Evolutionary conservation across 345 rosid genomes (phyloP).

Genomic region (Salix brachista): DNA sequence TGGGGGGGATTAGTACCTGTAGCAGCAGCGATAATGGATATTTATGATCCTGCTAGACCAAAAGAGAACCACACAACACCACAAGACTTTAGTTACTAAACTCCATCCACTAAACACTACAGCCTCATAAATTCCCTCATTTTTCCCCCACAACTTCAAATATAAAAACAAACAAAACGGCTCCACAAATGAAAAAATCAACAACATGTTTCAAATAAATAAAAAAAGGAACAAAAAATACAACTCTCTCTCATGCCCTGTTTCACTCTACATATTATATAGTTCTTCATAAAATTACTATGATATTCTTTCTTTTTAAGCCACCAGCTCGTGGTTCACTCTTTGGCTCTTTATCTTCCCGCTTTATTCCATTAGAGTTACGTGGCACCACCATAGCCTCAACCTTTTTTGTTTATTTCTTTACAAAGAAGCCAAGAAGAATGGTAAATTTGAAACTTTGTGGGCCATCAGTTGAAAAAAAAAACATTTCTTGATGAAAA

Average conservation of each 20-base stretch:
- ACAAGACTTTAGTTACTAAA: slow-evolving; percentile 20
- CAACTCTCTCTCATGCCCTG: not conserved
- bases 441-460: not conserved
- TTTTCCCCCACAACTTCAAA: not conserved
- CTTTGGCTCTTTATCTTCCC: slow-evolving; percentile 31
- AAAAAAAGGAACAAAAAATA: not conserved
- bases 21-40: slow-evolving; percentile 46
- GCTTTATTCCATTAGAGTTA: slow-evolving; percentile 36
- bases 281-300: not conserved
- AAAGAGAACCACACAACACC: slow-evolving; percentile 64
- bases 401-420: not conserved
- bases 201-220: not conserved
- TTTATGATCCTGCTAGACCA: slow-evolving; percentile 39
- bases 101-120: slow-evolving; percentile 27
- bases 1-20: slow-evolving; percentile 24
- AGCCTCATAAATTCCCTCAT: slow-evolving; percentile 51
- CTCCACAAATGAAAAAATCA: slow-evolving; percentile 31
- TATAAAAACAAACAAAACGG: slow-evolving; percentile 14
- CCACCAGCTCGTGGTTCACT: slow-evolving; percentile 16
- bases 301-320: slow-evolving; percentile 11
- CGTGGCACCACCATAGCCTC: slow-evolving; percentile 49
- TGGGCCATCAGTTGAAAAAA: slow-evolving; percentile 8
- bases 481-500: not conserved
- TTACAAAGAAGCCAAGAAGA: not conserved
- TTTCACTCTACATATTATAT: not conserved